phyloP scores from a whole-genome alignment of 2,329 filamentous ascomycete species.

The Colletotrichum lentis region DNA sequence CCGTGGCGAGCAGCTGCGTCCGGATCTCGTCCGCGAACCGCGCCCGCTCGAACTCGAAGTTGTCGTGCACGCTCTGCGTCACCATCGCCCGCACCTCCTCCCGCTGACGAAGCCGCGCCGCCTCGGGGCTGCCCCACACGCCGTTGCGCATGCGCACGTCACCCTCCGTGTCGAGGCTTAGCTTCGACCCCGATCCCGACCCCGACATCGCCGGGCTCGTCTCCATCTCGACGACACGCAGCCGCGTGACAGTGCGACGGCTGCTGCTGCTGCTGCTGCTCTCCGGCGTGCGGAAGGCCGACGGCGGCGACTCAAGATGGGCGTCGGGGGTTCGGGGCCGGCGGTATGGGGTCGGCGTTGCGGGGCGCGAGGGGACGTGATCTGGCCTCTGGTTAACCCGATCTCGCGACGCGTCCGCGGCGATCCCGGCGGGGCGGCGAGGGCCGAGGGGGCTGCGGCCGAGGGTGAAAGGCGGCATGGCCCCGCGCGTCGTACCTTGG shows the following conservation, averaged over 20 bases:
- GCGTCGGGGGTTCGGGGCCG: background rate
- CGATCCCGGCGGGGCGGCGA: slow-evolving; percentile 4
- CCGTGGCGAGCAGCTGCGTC: background rate
- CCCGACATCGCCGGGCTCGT: background rate
- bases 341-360: background rate
- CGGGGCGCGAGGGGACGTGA: background rate
- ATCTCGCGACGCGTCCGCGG: slow-evolving; percentile 4
- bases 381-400: background rate
- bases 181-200: background rate
- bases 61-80: background rate
- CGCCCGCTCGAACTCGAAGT: slow-evolving; percentile 14
- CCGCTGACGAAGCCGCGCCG: background rate
- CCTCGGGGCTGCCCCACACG: background rate
- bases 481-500: slow-evolving; percentile 9
- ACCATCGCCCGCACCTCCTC: slow-evolving; percentile 1
- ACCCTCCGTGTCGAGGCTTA: slow-evolving; percentile 18
- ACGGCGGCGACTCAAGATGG: background rate
- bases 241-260: background rate
- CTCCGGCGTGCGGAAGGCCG: background rate
- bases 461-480: slow-evolving; percentile 6
- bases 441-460: background rate
- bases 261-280: background rate
- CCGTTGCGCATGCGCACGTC: slow-evolving; percentile 26
- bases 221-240: background rate
- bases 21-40: slow-evolving; percentile 10